A percentile compares a stretch with the other conserved stretches of the same genome.
Evolutionary conservation across 805 yeast genomes (phyloP).

Genomic region (Kodamaea kakaduensis): DNA sequence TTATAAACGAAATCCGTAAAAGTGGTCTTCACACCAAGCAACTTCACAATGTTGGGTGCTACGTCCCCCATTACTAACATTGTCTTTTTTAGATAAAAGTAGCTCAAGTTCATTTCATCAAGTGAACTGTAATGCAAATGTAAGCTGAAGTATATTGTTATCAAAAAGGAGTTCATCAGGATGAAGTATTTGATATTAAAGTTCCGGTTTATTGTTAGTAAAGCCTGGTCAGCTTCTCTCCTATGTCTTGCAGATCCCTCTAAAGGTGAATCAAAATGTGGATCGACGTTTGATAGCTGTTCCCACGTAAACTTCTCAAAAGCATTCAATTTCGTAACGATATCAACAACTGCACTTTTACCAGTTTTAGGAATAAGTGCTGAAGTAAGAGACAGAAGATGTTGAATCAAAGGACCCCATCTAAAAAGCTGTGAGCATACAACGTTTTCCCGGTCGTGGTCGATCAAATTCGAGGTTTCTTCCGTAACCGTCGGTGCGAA

Average conservation of each 20-base stretch:
- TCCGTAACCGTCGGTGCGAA: conserved; percentile 11
- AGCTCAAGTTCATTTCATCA: conserved; percentile 8
- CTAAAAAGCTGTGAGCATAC: background rate
- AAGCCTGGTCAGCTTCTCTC: conserved; percentile 7
- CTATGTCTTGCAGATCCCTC: background rate
- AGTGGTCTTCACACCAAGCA: conserved; percentile 16
- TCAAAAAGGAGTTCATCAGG: conserved; percentile 14
- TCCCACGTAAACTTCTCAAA: conserved; percentile 6
- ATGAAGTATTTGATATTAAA: conserved; percentile 15
- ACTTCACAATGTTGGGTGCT: conserved; percentile 16
- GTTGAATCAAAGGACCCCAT: background rate
- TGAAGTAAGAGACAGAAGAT: conserved; percentile 2
- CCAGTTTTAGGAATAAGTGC: conserved; percentile 2
- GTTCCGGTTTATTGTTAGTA: conserved; percentile 15
- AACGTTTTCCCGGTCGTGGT: conserved; percentile 11
- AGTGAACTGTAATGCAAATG: conserved; percentile 13
- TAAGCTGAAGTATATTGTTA: conserved; percentile 17
- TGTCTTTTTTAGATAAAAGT: conserved; percentile 11
- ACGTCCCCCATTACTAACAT: conserved; percentile 13
- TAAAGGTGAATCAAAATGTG: background rate
- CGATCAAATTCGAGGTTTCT: conserved; percentile 10
- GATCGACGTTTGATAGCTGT: conserved; percentile 4
- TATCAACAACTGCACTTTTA: conserved; percentile 5
- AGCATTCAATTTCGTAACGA: conserved; percentile 6
- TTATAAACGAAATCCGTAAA: conserved; percentile 22